Conservation (phyloP, 495 filamentous ascomycete species). For the Annulohypoxylon moriforme region DNA sequence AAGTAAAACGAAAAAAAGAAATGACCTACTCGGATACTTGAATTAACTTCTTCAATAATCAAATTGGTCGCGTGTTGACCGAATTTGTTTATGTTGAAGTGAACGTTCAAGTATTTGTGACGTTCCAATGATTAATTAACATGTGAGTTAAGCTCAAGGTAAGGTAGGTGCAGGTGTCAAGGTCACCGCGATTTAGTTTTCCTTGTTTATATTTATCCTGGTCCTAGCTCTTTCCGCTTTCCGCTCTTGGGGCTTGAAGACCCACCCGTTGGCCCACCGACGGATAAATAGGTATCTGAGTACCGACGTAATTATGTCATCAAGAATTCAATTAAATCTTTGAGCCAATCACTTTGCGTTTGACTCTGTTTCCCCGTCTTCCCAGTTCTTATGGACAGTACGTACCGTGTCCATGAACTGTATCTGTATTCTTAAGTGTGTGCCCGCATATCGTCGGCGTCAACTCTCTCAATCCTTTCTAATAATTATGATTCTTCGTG, state of each 20-base stretch:
- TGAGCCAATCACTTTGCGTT: neutral
- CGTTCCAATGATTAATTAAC: slow-evolving; percentile 21
- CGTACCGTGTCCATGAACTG: no score
- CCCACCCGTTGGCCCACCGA: slow-evolving; percentile 46
- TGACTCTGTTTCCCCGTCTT: neutral
- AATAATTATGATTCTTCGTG: no score
- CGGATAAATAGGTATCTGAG: slow-evolving; percentile 9
- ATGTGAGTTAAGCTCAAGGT: slow-evolving; percentile 26
- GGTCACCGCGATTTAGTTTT: slow-evolving; percentile 28
- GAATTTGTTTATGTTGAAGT: slow-evolving; percentile 21
- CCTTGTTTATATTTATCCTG: slow-evolving; percentile 49
- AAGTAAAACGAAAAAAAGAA: slow-evolving; percentile 4
- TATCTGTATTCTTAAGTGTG: no score
- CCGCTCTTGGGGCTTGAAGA: neutral
- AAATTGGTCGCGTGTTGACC: slow-evolving; percentile 18
- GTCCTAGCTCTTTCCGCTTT: slow-evolving; percentile 42
- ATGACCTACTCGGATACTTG: slow-evolving; percentile 24
- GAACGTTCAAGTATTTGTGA: slow-evolving; percentile 13
- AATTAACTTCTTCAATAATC: slow-evolving; percentile 21
- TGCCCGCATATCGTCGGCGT: no score
- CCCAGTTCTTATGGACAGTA: neutral
- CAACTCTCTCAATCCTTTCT: no score
- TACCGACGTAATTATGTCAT: slow-evolving; percentile 1
- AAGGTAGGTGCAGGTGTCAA: slow-evolving; percentile 16
- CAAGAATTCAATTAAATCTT: neutral